Percentiles rank a stretch among this genome's conserved stretches.
phyloP scores from a whole-genome alignment of 306 rosid genomes.

The Acacia melanoxylon region DNA sequence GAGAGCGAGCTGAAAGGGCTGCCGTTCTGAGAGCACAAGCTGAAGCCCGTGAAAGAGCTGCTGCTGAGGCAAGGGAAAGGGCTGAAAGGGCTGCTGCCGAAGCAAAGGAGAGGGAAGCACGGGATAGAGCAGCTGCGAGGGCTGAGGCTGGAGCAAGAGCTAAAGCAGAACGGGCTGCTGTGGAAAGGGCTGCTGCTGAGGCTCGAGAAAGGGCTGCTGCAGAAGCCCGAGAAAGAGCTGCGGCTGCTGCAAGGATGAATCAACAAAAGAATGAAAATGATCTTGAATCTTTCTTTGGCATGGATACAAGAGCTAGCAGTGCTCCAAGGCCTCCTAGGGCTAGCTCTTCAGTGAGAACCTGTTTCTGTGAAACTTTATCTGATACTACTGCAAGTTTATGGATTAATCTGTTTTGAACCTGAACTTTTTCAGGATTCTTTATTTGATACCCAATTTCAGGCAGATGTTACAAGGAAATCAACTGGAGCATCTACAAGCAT shows the following conservation, averaged over 20 bases:
- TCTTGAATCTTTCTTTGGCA: slow-evolving; percentile 80
- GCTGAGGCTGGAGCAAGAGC: slow-evolving; percentile 67
- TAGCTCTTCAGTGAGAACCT: slow-evolving; percentile 68
- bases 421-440: slow-evolving; percentile 52
- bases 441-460: slow-evolving; percentile 69
- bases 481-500: slow-evolving; percentile 54
- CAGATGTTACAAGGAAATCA: slow-evolving; percentile 59
- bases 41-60: slow-evolving; percentile 98
- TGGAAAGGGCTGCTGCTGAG: slow-evolving; percentile 72
- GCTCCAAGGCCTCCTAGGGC: slow-evolving; percentile 91
- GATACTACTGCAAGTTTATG: not conserved
- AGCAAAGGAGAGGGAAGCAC: slow-evolving; percentile 56
- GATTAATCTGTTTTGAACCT: slow-evolving; percentile 26
- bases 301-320: slow-evolving; percentile 68
- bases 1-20: slow-evolving; percentile 88
- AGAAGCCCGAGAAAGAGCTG: slow-evolving; percentile 78
- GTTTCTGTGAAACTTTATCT: slow-evolving; percentile 32
- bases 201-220: slow-evolving; percentile 78
- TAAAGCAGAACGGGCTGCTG: slow-evolving; percentile 86
- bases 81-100: slow-evolving; percentile 82
- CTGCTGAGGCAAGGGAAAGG: slow-evolving; percentile 80
- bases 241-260: slow-evolving; percentile 76
- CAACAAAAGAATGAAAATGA: slow-evolving; percentile 79
- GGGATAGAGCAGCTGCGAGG: slow-evolving; percentile 50
- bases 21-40: slow-evolving; percentile 93